phyloP scores from a whole-genome alignment of 495 filamentous ascomycete genomes.

The Entonaema liquescens region DNA sequence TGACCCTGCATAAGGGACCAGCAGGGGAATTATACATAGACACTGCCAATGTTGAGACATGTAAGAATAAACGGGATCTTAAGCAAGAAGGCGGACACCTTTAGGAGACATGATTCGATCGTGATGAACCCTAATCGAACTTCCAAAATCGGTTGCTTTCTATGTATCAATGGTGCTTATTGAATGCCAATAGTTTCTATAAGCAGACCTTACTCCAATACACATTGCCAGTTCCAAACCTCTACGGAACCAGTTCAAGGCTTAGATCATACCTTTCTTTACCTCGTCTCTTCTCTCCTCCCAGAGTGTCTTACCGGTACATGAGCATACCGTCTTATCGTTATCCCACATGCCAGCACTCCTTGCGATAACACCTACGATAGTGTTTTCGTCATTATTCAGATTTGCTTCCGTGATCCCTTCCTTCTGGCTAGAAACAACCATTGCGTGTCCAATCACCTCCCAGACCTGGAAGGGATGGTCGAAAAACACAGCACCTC shows the following conservation, averaged over 20 bases:
- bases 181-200: constrained; percentile 10
- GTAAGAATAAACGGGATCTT: neutral
- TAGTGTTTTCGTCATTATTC: constrained; percentile 78
- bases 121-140: neutral
- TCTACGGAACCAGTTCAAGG: constrained; percentile 12
- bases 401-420: constrained; percentile 56
- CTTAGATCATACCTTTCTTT: constrained; percentile 76
- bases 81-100: neutral
- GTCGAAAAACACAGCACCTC: constrained; percentile 80
- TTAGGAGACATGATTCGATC: neutral
- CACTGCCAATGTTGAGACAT: neutral
- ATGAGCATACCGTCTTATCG: constrained; percentile 94
- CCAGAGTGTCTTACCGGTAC: constrained; percentile 97
- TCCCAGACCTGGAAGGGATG: constrained; percentile 90
- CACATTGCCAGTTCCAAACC: constrained; percentile 14
- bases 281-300: constrained; percentile 93
- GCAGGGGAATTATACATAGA: constrained; percentile 2
- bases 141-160: neutral
- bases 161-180: neutral
- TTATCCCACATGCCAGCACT: constrained; percentile 98
- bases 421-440: constrained; percentile 71
- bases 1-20: constrained; percentile 11
- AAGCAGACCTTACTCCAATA: constrained; percentile 6
- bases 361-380: constrained; percentile 91
- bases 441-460: constrained; percentile 89